Percentiles rank a stretch among this genome's conserved stretches.
Conservation (phyloP, 176 grass and related monocot genomes). For the Tillandsia fasciculata region DNA sequence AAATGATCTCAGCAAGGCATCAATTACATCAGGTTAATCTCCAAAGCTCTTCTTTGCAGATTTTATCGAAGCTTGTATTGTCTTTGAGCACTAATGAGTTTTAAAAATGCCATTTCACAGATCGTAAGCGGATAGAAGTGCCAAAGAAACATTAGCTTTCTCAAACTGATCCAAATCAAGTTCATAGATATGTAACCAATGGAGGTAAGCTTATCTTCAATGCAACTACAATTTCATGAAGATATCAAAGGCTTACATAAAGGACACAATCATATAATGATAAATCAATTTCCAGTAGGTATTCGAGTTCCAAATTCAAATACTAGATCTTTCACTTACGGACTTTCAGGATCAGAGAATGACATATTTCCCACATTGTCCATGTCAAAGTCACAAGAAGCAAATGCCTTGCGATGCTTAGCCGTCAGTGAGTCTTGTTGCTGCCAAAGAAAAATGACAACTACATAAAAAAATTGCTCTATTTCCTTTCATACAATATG, state of each 20-base stretch:
- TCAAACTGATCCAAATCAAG: no score
- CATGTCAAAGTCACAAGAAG: constrained; percentile 57
- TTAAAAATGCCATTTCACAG: no score
- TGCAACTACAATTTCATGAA: no score
- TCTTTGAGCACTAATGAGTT: no score
- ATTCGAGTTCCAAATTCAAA: not conserved
- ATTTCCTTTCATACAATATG: not conserved
- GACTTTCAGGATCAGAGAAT: constrained; percentile 58
- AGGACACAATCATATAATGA: constrained; percentile 8
- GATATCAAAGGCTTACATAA: not conserved
- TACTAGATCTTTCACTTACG: constrained; percentile 34
- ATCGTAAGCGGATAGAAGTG: no score
- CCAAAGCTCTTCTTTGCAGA: no score
- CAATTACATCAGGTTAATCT: no score
- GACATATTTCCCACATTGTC: constrained; percentile 41
- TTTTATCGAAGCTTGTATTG: no score
- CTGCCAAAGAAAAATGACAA: constrained; percentile 28
- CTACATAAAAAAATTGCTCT: not conserved
- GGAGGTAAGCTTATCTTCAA: no score
- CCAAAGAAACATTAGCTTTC: no score
- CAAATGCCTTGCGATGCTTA: constrained; percentile 52
- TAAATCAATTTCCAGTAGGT: not conserved
- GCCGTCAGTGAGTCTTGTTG: constrained; percentile 64
- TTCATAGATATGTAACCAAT: no score
- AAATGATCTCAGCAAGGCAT: no score